phyloP scores from a whole-genome alignment of 257 asterid genomes.

The Linderniella brevidens region DNA sequence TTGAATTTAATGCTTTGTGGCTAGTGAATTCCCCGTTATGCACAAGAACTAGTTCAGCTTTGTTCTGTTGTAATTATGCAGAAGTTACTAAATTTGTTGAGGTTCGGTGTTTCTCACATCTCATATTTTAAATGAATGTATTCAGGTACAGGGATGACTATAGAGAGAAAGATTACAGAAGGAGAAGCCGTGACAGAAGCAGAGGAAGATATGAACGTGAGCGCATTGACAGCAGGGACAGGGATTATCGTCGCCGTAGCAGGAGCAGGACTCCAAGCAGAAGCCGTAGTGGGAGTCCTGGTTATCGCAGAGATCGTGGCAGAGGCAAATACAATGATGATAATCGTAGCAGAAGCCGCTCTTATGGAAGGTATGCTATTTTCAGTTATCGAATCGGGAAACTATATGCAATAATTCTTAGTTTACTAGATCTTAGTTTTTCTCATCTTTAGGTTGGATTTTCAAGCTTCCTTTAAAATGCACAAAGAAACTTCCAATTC shows the following conservation, averaged over 20 bases:
- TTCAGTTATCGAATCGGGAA: no score
- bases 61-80: no score
- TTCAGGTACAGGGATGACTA: conserved; percentile 22
- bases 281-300: conserved; percentile 63
- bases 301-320: conserved; percentile 50
- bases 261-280: conserved; percentile 37
- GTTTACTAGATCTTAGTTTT: no score
- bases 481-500: no score
- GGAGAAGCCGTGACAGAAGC: conserved; percentile 73
- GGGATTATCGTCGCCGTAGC: conserved; percentile 32
- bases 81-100: no score
- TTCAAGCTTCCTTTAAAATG: no score
- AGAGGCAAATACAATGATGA: conserved; percentile 62
- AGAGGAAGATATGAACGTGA: conserved; percentile 67
- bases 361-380: conserved; percentile 47
- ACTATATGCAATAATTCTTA: no score
- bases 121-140: not conserved
- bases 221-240: conserved; percentile 46
- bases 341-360: conserved; percentile 59
- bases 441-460: no score
- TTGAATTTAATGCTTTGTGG: no score
- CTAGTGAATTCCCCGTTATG: no score
- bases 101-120: not conserved
- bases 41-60: no score
- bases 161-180: conserved; percentile 26